Base-by-base conservation (phyloP, 495 filamentous ascomycete species). In the Xylaria venustula region DNA sequence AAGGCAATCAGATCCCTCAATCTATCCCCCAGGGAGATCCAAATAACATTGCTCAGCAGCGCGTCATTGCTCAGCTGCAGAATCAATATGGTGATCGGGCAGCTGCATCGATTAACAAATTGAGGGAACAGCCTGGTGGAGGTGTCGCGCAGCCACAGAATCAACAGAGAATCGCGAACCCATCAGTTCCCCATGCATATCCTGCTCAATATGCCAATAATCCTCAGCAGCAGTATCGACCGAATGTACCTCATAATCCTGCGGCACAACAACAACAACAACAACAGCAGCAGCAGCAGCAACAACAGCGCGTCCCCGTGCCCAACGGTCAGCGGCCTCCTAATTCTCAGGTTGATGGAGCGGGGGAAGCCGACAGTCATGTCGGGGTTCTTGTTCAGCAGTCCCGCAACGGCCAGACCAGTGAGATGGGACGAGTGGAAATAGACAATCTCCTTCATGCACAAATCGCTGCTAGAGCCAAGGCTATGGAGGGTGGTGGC, bases 401-500 rank as follows among this genome's bases (percentile, higher is more conserved):
- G 6, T 63, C 64, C 17, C 61, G 67, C 6, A 54, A 71, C 17
- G 79, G 79, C 2, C 62, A 68, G 4, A 57, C 73, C n/a, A 71
- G 71, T 4, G 69, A 78, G 58, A 76, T 82, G 71, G 80, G 77
- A 40, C 74, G 80, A 49, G 71, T 83, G 26, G 80, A 83, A 48
- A 86, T 88, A 52, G 87, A 90, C 61, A 69, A 70, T 20, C 67
- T 85, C 36, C 80, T 92, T 63, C 84, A 86, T 37, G 78, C 85
- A 50, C 85, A 88, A 60, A 83, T 93, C 28, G 83, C 88, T 54
- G 82, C 88, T 15, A 81, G 83, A 59, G 87, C 87, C 57, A 83
- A 82, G 50, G 79, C 79, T 56, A 82, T 92, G 73, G 90, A 97
- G 73, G 90, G 83, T 47, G 90, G 90, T 55, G 93, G 93, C 42